These are phyloP conservation scores for Pseudogymnoascus sp. DNA, from an alignment of 2,329 filamentous ascomycete species.

Conservation along the genomic window DNA sequence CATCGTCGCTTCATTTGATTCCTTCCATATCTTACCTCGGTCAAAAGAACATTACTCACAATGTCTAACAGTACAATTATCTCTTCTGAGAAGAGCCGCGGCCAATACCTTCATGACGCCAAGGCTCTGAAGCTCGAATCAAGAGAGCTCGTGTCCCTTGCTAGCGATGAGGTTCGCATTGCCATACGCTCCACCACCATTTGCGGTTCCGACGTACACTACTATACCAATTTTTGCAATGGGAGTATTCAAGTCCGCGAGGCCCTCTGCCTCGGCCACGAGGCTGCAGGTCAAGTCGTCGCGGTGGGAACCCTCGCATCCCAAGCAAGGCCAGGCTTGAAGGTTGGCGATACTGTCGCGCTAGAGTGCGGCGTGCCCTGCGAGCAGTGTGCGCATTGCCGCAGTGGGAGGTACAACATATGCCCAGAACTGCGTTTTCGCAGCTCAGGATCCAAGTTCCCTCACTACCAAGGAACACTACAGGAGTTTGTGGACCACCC, in stretches of 20 bases:
- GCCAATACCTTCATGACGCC: slow-evolving; percentile 88
- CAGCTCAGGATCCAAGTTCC: slow-evolving; percentile 28
- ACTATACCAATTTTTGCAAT: not conserved
- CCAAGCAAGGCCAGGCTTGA: slow-evolving; percentile 11
- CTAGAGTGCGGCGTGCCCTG: slow-evolving; percentile 25
- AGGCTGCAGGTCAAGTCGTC: slow-evolving; percentile 16
- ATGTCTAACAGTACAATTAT: slow-evolving; percentile 60
- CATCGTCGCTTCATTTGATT: too few species aligned
- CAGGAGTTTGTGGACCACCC: slow-evolving; percentile 67
- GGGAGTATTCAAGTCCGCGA: slow-evolving; percentile 37
- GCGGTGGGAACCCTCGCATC: slow-evolving; percentile 12
- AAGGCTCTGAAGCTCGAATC: slow-evolving; percentile 41
- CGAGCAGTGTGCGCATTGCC: slow-evolving; percentile 28
- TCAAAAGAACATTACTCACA: slow-evolving; percentile 44
- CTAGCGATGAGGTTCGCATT: slow-evolving; percentile 59
- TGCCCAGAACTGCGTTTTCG: slow-evolving; percentile 50
- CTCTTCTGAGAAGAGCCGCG: slow-evolving; percentile 92
- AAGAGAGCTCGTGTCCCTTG: slow-evolving; percentile 27
- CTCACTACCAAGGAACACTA: slow-evolving; percentile 29
- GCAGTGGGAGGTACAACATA: slow-evolving; percentile 52
- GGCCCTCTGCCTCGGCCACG: slow-evolving; percentile 27
- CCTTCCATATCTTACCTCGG: slow-evolving; percentile 26
- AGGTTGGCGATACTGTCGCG: slow-evolving; percentile 20
- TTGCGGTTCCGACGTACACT: slow-evolving; percentile 55
- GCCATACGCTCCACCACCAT: slow-evolving; percentile 88